These are phyloP conservation scores for Hygrophorus pudorinus DNA, from an alignment of 768 basidiomycete genomes.

Conservation along the genomic window DNA sequence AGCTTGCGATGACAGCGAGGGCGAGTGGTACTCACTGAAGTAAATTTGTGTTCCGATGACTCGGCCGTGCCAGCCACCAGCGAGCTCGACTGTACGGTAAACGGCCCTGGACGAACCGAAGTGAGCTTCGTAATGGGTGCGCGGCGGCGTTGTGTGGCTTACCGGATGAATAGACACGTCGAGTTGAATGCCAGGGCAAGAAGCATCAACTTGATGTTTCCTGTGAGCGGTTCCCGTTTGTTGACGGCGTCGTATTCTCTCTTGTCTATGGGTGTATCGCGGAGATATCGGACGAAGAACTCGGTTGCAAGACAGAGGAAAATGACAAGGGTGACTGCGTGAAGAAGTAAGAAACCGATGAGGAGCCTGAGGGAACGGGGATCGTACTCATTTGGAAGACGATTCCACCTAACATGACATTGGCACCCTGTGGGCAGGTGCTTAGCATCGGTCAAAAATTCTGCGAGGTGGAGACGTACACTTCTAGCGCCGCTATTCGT, in stretches of 20 bases:
- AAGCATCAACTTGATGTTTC: slow-evolving; percentile 22
- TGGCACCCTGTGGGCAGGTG: slow-evolving; percentile 14
- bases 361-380: neutral
- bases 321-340: slow-evolving; percentile 29
- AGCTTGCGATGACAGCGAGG: neutral
- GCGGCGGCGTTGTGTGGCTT: slow-evolving; percentile 7
- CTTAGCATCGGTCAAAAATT: neutral
- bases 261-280: slow-evolving; percentile 23
- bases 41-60: slow-evolving; percentile 29
- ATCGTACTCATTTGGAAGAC: slow-evolving; percentile 40
- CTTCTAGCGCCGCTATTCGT: slow-evolving; percentile 6
- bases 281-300: slow-evolving; percentile 30
- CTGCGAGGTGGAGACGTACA: slow-evolving; percentile 4
- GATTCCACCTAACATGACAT: slow-evolving; percentile 56
- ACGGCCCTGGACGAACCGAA: slow-evolving; percentile 19
- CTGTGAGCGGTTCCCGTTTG: slow-evolving; percentile 9
- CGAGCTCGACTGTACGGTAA: slow-evolving; percentile 32
- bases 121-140: neutral
- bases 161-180: slow-evolving; percentile 43
- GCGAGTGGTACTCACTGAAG: slow-evolving; percentile 19
- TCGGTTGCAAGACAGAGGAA: slow-evolving; percentile 25
- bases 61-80: slow-evolving; percentile 30
- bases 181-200: slow-evolving; percentile 26
- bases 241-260: too few species aligned
- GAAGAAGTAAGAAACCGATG: neutral